Base-by-base conservation (phyloP, 495 filamentous ascomycete genomes). In the Elasticomyces elasticus region DNA sequence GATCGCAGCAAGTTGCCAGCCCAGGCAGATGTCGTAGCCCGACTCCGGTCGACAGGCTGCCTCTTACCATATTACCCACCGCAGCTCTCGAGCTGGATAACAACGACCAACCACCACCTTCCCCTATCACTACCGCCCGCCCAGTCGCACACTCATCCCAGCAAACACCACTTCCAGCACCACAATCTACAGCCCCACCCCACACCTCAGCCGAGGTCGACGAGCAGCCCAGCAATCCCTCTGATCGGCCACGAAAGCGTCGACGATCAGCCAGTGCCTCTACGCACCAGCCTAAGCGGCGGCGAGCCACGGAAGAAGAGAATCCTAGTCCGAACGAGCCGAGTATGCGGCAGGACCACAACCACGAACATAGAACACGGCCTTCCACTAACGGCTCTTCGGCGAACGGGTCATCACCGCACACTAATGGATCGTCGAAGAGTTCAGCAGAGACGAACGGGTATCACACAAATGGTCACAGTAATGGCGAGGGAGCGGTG, bases 61-160 rank as follows among this genome's bases (percentile, higher is more conserved):
- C 19, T 55, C 13, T 17, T n/a, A 24, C 19, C 30, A 23, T 17
- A 31, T 22, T 20, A 30, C 23, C 42, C 30, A 1, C 37, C 24
- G 13, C 57, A 61, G 50, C 56, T 45, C 72, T 76, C 79, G 81
- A 79, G 74, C 81, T 85, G 81, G 81, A 79, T 71, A 69, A 79
- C 71, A 64, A 59, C 61, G 62, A 73, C 60, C 65, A 68, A 51
- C 68, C 69, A 60, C 66, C 66, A 52, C 63, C 71, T 62, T 68
- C 78, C 73, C 76, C 73, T 72, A 66, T 73, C 77, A 65, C 74
- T 69, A 66, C 80, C 79, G 80, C 79, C 78, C 65, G 72, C 73
- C 79, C 80, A 69, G 54, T 63, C 70, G 62, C 60, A 35, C 54
- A 71, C 67, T 67, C 52, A 40, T 42, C 66, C 65, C 58, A 52